phyloP scores from a whole-genome alignment of 441 rosid species.

The Euphorbia schlechtendalii region DNA sequence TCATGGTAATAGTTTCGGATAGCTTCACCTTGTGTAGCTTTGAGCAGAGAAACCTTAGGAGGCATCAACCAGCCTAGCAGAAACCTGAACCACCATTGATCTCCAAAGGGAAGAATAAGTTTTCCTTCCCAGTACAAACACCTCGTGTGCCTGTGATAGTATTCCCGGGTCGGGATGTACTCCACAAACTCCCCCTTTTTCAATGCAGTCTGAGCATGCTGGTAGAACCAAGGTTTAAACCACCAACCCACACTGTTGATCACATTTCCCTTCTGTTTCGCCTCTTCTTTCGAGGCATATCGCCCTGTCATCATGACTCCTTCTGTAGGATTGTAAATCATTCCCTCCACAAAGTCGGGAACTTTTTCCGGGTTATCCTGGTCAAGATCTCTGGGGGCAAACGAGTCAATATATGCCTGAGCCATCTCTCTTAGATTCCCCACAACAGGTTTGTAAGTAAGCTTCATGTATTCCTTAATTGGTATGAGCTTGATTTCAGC shows the following conservation, averaged over 20 bases:
- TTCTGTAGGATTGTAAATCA: slow-evolving; percentile 63
- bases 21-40: slow-evolving; percentile 99
- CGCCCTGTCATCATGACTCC: slow-evolving; percentile 96
- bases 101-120: slow-evolving; percentile 93
- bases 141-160: slow-evolving; percentile 95
- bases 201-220: slow-evolving; percentile 71
- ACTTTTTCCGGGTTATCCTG: slow-evolving; percentile 66
- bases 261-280: slow-evolving; percentile 78
- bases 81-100: slow-evolving; percentile 93
- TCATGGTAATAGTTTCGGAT: slow-evolving; percentile 96
- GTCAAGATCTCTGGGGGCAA: slow-evolving; percentile 83
- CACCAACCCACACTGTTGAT: slow-evolving; percentile 94
- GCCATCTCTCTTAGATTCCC: slow-evolving; percentile 66
- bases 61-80: slow-evolving; percentile 99
- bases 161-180: slow-evolving; percentile 90
- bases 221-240: slow-evolving; percentile 99
- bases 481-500: slow-evolving; percentile 90
- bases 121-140: slow-evolving; percentile 99
- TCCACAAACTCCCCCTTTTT: slow-evolving; percentile 89
- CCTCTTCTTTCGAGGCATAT: slow-evolving; percentile 89
- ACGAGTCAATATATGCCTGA: slow-evolving; percentile 79
- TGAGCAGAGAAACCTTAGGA: slow-evolving; percentile 95
- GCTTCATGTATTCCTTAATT: slow-evolving; percentile 81
- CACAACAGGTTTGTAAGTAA: slow-evolving; percentile 79
- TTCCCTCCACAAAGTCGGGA: slow-evolving; percentile 92